phyloP scores from a whole-genome alignment of 129 eudicot species.

The Logfia minima region DNA sequence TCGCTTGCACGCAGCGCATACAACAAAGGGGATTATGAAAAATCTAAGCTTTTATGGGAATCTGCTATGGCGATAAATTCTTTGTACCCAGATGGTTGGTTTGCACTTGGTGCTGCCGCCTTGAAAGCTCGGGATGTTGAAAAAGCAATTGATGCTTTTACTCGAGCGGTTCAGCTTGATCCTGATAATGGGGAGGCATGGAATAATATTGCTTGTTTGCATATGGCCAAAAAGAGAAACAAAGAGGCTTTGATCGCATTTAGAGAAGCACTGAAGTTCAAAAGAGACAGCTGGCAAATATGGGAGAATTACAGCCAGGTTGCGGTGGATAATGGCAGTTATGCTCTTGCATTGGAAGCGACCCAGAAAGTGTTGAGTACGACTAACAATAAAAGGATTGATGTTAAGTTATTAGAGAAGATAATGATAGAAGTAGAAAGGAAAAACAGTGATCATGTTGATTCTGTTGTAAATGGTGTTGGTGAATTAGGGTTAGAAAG shows the following conservation, averaged over 20 bases:
- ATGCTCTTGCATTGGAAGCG: slow-evolving; percentile 78
- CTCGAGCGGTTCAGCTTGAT: slow-evolving; percentile 89
- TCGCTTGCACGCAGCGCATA: slow-evolving; percentile 93
- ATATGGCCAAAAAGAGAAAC: slow-evolving; percentile 68
- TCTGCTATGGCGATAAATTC: slow-evolving; percentile 91
- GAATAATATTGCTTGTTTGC: slow-evolving; percentile 94
- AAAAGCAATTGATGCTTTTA: slow-evolving; percentile 77
- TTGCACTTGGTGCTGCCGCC: slow-evolving; percentile 92
- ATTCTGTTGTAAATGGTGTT: slow-evolving; percentile 20
- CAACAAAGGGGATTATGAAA: slow-evolving; percentile 74
- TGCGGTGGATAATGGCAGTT: slow-evolving; percentile 78
- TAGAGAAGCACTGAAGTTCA: slow-evolving; percentile 88
- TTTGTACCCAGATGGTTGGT: slow-evolving; percentile 93
- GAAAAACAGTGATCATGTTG: slow-evolving; percentile 18
- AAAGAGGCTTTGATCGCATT: slow-evolving; percentile 84
- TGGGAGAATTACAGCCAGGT: slow-evolving; percentile 91
- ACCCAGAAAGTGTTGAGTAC: slow-evolving; percentile 60
- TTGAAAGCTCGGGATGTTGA: slow-evolving; percentile 76
- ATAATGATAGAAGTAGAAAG: slow-evolving; percentile 60
- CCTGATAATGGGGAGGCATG: slow-evolving; percentile 99
- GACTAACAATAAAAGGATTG: slow-evolving; percentile 56
- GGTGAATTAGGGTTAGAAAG: slow-evolving; percentile 28
- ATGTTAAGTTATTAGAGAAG: slow-evolving; percentile 50
- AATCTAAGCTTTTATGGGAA: slow-evolving; percentile 70
- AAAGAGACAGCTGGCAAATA: slow-evolving; percentile 95